Base-by-base conservation (phyloP, 805 yeast genomes). In the Starmerella floris region DNA sequence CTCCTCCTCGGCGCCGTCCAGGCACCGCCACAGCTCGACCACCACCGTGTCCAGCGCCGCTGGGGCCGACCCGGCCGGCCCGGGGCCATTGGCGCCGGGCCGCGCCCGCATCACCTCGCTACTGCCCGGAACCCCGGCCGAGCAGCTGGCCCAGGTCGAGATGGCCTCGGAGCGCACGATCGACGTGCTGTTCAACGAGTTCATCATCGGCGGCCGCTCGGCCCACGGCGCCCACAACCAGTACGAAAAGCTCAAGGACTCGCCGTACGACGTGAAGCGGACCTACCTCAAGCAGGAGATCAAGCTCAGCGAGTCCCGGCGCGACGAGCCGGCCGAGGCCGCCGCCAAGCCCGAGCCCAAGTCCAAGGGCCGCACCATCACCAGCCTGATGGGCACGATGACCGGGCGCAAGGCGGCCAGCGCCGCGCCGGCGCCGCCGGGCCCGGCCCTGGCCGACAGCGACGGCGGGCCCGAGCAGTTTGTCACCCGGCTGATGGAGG, bases 401-500 rank as follows among this genome's bases (percentile, higher is more conserved):
- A 41, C 42, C n/a, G 46, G 45, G 30, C 43, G 41, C 4, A 37
- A 41, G 15, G 22, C 20, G 13, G 15, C 21, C 5, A 16, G 28
- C 38, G 16, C 32, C 8, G 15, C 15, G 6, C 6, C 11, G 6
- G 15, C 11, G 8, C 15, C 32, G 15, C 17, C 15, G 17, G 22
- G 21, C 9, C 8, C 21, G 4, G 15, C 6, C 8, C 8, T 13
- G 11, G 22, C n/a, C 13, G 34, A 31, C 22, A 16, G 5, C 4
- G 34, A 31, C 10, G 16, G 9, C 11, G 22, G 34, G 6, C 95
- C 91, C 2, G 84, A 76, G 49, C 76, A 72, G 52, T 88, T 81
- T 59, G 85, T 88, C 16, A 72, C 80, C 40, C 71, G 72, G 46
- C 68, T 91, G 49, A 69, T 87, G 56, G 77, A 80, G 30, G 79